phyloP scores from a whole-genome alignment of 805 yeast genomes.

The Wickerhamomyces ciferrii region DNA sequence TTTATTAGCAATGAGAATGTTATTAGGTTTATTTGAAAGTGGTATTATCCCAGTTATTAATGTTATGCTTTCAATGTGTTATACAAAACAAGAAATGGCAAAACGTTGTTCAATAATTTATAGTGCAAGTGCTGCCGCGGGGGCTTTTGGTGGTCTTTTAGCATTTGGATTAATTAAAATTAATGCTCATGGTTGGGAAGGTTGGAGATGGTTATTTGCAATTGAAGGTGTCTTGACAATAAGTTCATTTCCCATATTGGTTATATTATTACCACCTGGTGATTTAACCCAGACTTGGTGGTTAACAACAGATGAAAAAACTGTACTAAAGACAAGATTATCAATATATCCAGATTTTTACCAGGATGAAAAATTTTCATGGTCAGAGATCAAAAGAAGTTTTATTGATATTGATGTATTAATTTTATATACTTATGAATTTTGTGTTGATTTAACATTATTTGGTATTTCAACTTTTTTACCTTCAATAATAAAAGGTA shows the following conservation, averaged over 20 bases:
- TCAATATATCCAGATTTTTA: constrained; percentile 28
- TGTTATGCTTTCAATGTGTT: constrained; percentile 40
- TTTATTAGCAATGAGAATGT: constrained; percentile 39
- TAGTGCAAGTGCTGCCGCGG: constrained; percentile 26
- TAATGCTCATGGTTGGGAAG: constrained; percentile 32
- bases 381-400: constrained; percentile 31
- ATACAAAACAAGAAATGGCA: constrained; percentile 43
- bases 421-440: constrained; percentile 33
- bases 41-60: constrained; percentile 46
- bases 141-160: constrained; percentile 53
- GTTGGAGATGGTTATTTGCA: constrained; percentile 48
- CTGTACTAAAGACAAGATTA: constrained; percentile 29
- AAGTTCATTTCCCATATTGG: constrained; percentile 28
- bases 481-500: constrained; percentile 37
- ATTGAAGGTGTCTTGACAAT: constrained; percentile 43
- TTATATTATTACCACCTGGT: constrained; percentile 34
- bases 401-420: constrained; percentile 32
- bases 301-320: constrained; percentile 34
- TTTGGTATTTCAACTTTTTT: constrained; percentile 42
- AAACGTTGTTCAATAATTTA: constrained; percentile 29
- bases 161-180: constrained; percentile 40
- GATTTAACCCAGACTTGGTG: constrained; percentile 32
- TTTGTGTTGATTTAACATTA: constrained; percentile 35
- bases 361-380: constrained; percentile 30
- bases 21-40: constrained; percentile 48